Conservation (phyloP, 1,284 basidiomycete genomes). For the Apiotrichum siamense region DNA sequence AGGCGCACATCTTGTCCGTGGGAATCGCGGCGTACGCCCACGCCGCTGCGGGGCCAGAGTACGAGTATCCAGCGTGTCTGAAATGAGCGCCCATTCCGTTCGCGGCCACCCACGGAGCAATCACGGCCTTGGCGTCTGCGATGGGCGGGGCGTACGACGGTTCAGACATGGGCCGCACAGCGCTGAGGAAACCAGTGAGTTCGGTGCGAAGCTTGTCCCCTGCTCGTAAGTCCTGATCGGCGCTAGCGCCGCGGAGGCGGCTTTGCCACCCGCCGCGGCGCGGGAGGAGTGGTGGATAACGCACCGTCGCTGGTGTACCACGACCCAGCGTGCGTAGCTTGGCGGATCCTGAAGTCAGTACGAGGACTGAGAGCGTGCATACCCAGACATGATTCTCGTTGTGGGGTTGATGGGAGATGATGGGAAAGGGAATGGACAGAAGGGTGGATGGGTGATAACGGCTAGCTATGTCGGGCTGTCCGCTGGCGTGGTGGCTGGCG, state of each 20-base stretch:
- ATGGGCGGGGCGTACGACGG: slow-evolving; percentile 60
- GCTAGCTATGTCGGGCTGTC: too few species aligned
- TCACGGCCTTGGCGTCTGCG: slow-evolving; percentile 76
- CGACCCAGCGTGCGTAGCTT: slow-evolving; percentile 77
- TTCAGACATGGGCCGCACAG: slow-evolving; percentile 54
- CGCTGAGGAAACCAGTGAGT: slow-evolving; percentile 60
- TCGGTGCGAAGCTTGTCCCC: slow-evolving; percentile 58
- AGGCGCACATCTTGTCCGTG: slow-evolving; percentile 64
- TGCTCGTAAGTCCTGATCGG: slow-evolving; percentile 46
- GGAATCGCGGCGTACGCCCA: slow-evolving; percentile 93
- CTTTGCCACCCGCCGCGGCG: too few species aligned
- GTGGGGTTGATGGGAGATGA: neutral
- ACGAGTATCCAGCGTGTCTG: slow-evolving; percentile 93
- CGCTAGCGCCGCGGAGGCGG: too few species aligned
- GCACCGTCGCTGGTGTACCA: slow-evolving; percentile 78
- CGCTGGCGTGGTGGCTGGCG: too few species aligned
- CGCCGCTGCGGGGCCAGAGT: slow-evolving; percentile 88
- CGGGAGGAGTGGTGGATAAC: slow-evolving; percentile 32
- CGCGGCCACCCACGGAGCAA: slow-evolving; percentile 70
- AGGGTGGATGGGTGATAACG: neutral
- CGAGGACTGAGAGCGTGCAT: neutral
- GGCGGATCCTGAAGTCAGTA: slow-evolving; percentile 38
- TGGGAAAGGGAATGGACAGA: neutral
- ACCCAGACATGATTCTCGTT: slow-evolving; percentile 16
- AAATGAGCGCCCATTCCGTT: neutral